Evolutionary conservation across 345 rosid species (phyloP).

Genomic region (Lumnitzera littorea): DNA sequence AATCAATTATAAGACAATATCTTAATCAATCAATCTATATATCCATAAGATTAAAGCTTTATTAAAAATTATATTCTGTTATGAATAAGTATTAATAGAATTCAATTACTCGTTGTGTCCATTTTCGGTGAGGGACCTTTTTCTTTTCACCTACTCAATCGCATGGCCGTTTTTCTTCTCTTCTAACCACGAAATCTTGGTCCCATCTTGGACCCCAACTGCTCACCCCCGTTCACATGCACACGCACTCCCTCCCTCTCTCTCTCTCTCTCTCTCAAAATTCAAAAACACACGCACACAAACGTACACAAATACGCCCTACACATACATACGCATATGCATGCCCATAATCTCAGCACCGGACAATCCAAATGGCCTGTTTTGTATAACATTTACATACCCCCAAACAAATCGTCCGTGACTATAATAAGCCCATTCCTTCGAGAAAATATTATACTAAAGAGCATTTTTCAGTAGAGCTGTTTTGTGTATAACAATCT

Average conservation of each 20-base stretch:
- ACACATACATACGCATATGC: neutral
- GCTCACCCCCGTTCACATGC: neutral
- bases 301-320: neutral
- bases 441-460: too few species aligned
- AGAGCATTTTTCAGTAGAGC: neutral
- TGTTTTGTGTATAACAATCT: too few species aligned
- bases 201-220: conserved; percentile 11
- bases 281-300: neutral
- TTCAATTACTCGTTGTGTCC: too few species aligned
- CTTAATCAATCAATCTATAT: too few species aligned
- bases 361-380: conserved; percentile 4
- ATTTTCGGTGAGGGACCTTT: too few species aligned
- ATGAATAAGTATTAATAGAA: too few species aligned
- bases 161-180: conserved; percentile 8
- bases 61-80: too few species aligned
- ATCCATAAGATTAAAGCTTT: too few species aligned
- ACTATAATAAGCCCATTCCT: neutral
- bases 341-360: conserved; percentile 2
- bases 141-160: neutral
- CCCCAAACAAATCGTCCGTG: neutral
- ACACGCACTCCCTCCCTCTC: too few species aligned
- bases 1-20: too few species aligned
- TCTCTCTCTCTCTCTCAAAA: too few species aligned
- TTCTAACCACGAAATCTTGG: conserved; percentile 16
- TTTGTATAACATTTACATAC: neutral